Evolutionary conservation across 2,329 filamentous ascomycete genomes (phyloP).

Genomic region (Aspergillus ruber): DNA sequence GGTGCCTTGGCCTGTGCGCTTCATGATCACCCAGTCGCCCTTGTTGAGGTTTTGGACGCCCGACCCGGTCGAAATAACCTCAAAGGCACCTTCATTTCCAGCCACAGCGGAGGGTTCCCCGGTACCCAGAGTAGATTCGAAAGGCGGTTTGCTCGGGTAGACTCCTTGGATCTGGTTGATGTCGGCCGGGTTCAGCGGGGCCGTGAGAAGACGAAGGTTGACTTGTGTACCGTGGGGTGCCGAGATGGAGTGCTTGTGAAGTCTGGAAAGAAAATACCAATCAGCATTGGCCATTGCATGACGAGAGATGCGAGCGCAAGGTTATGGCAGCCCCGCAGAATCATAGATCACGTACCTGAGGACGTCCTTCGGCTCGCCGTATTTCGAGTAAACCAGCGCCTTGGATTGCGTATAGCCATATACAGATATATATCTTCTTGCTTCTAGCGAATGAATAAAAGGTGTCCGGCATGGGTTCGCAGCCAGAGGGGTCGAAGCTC

Average conservation of each 20-base stretch:
- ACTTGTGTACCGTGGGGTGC: conserved; percentile 54
- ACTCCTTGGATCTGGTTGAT: conserved; percentile 97
- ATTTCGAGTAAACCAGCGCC: conserved; percentile 43
- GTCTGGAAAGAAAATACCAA: conserved; percentile 13
- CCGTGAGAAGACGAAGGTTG: conserved; percentile 79
- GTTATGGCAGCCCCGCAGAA: not conserved
- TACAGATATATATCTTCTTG: conserved; percentile 36
- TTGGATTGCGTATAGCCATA: conserved; percentile 48
- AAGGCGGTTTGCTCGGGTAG: conserved; percentile 78
- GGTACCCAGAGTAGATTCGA: conserved; percentile 71
- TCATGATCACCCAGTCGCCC: conserved; percentile 94
- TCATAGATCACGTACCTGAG: conserved; percentile 26
- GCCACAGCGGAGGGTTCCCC: conserved; percentile 59
- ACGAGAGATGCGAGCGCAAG: too few relatives aligned
- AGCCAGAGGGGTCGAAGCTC: conserved; percentile 6
- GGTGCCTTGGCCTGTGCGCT: conserved; percentile 75
- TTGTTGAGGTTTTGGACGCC: conserved; percentile 56
- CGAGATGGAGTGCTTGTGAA: conserved; percentile 46
- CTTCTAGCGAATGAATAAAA: conserved; percentile 8
- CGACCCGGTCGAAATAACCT: conserved; percentile 67
- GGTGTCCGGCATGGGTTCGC: conserved; percentile 8
- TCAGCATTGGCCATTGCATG: not conserved
- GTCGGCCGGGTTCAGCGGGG: conserved; percentile 93
- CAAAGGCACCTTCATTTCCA: conserved; percentile 83
- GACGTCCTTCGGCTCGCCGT: conserved; percentile 45